Percentiles rank a stretch among this genome's conserved stretches.
These are phyloP conservation scores for Trametopsis cervina DNA, from an alignment of 768 basidiomycete species.

Conservation along the genomic window DNA sequence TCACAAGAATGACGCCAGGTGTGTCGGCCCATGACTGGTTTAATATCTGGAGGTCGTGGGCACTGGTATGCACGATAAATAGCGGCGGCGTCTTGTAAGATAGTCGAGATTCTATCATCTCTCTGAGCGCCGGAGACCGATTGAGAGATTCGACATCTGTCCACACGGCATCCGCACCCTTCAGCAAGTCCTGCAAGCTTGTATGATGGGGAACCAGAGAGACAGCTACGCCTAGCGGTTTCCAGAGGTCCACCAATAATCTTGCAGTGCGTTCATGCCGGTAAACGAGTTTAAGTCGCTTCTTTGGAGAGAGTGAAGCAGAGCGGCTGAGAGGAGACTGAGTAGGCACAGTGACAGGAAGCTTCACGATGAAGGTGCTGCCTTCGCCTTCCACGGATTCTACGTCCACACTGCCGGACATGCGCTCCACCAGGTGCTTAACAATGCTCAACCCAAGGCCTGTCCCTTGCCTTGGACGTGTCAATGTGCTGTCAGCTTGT, in stretches of 20 bases:
- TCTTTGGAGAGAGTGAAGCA: slow-evolving; percentile 2
- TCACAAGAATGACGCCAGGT: slow-evolving; percentile 19
- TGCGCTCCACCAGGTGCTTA: slow-evolving; percentile 24
- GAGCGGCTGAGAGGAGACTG: background rate
- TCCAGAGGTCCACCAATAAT: slow-evolving; percentile 17
- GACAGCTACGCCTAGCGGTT: slow-evolving; percentile 12
- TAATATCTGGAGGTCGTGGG: slow-evolving; percentile 16
- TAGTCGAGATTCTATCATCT: slow-evolving; percentile 8
- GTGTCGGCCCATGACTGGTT: slow-evolving; percentile 17
- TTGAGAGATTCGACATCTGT: slow-evolving; percentile 19
- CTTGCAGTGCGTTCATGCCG: slow-evolving; percentile 17
- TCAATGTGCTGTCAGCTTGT: slow-evolving; percentile 22
- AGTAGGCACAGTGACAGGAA: slow-evolving; percentile 16
- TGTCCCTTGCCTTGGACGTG: slow-evolving; percentile 21
- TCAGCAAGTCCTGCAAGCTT: slow-evolving; percentile 10
- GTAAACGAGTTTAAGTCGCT: slow-evolving; percentile 19
- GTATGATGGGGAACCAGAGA: background rate
- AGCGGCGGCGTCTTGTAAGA: slow-evolving; percentile 6
- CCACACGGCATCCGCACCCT: slow-evolving; percentile 19
- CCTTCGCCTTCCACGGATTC: slow-evolving; percentile 21
- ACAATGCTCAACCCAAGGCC: slow-evolving; percentile 25
- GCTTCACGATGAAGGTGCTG: slow-evolving; percentile 20
- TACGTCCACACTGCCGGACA: slow-evolving; percentile 23
- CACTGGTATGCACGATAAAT: slow-evolving; percentile 18
- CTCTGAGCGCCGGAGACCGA: slow-evolving; percentile 11